These are phyloP conservation scores for Phytophthora citrophthora DNA, from an alignment of 352 stramenopile species.

Conservation along the genomic window DNA sequence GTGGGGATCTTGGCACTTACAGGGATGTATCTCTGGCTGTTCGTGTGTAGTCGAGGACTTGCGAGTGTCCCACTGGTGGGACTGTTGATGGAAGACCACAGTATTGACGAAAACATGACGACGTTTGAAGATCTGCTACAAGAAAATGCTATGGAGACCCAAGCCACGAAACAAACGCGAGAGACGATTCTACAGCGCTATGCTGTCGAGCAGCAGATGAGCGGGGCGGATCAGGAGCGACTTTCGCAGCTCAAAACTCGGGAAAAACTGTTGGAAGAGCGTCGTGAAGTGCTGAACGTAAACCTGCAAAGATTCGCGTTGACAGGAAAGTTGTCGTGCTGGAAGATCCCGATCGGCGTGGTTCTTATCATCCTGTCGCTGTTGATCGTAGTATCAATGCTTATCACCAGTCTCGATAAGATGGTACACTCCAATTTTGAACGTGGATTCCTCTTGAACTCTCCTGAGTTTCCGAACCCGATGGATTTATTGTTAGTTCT, in stretches of 20 bases:
- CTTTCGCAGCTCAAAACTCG: slow-evolving; percentile 76
- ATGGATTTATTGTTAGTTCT: slow-evolving; percentile 80
- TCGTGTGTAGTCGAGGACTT: slow-evolving; percentile 71
- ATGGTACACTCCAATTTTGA: slow-evolving; percentile 75
- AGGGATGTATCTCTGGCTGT: slow-evolving; percentile 82
- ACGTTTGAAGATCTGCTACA: slow-evolving; percentile 78
- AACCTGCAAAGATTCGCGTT: slow-evolving; percentile 68
- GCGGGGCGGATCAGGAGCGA: slow-evolving; percentile 69
- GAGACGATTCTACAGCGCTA: slow-evolving; percentile 80
- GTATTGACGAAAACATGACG: slow-evolving; percentile 64
- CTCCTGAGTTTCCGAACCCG: slow-evolving; percentile 68
- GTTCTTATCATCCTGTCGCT: slow-evolving; percentile 69
- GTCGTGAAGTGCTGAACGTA: slow-evolving; percentile 67
- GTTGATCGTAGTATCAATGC: slow-evolving; percentile 70
- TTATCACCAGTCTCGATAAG: slow-evolving; percentile 86
- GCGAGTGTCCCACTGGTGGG: slow-evolving; percentile 79
- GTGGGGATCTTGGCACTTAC: slow-evolving; percentile 76
- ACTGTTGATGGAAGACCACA: slow-evolving; percentile 80
- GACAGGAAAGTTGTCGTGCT: slow-evolving; percentile 52
- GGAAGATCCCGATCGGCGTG: slow-evolving; percentile 75
- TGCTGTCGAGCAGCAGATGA: slow-evolving; percentile 67
- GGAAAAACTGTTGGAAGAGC: slow-evolving; percentile 70
- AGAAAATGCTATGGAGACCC: slow-evolving; percentile 78
- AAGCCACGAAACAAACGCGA: slow-evolving; percentile 69
- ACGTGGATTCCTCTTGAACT: slow-evolving; percentile 74